Evolutionary conservation across 345 rosid species (phyloP).

Genomic region (Combretum micranthum): DNA sequence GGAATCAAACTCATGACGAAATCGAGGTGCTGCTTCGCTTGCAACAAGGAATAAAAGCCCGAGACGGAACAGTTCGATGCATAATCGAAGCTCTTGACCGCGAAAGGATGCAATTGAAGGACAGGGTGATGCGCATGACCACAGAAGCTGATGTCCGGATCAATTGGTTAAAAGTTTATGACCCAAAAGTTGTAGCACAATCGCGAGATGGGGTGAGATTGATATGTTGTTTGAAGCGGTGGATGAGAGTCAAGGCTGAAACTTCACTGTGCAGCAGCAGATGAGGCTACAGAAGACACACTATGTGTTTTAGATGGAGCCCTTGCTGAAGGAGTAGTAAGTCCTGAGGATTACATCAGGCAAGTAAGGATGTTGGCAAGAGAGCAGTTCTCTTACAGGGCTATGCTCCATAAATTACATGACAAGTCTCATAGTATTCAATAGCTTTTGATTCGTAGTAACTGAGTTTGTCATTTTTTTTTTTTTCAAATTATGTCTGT

Average conservation of each 20-base stretch:
- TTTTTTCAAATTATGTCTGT: too few species aligned
- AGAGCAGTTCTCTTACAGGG: conserved; percentile 45
- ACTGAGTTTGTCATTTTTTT: too few species aligned
- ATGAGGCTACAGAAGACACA: conserved; percentile 54
- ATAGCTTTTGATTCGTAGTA: too few species aligned
- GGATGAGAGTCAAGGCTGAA: conserved; percentile 20
- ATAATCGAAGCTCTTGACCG: conserved; percentile 27
- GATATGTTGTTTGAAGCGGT: conserved; percentile 16
- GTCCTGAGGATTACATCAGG: conserved; percentile 38
- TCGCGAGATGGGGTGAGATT: conserved; percentile 8
- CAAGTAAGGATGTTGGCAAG: conserved; percentile 61
- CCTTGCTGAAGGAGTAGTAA: conserved; percentile 25
- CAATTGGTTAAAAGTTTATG: conserved; percentile 39
- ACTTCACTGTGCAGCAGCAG: conserved; percentile 33
- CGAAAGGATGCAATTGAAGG: conserved; percentile 30
- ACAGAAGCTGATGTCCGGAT: conserved; percentile 20
- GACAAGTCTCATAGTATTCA: too few species aligned
- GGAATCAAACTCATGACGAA: conserved; percentile 25
- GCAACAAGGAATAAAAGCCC: conserved; percentile 25
- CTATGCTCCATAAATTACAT: conserved; percentile 4
- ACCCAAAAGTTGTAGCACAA: conserved; percentile 6
- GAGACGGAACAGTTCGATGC: conserved; percentile 5
- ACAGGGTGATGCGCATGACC: conserved; percentile 12
- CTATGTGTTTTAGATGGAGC: conserved; percentile 46
- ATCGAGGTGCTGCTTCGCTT: conserved; percentile 27